A percentile compares a stretch with the other conserved stretches of the same genome.
Evolutionary conservation across 306 rosid genomes (phyloP).

Genomic region (Vigna radiata): DNA sequence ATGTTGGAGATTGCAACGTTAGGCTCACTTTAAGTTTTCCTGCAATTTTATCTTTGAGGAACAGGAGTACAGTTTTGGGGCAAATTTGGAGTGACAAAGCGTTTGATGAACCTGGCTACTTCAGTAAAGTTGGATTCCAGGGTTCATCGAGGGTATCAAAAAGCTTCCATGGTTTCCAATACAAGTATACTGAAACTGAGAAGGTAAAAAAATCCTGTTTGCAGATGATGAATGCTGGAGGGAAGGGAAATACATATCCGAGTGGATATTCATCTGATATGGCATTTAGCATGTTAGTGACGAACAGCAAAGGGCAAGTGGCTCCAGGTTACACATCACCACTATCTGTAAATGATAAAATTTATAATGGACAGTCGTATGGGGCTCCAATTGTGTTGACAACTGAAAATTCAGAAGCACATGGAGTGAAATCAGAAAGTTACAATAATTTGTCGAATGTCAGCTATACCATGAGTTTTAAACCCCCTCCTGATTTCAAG

Average conservation of each 20-base stretch:
- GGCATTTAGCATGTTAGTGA: slow-evolving; percentile 66
- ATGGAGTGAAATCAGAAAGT: slow-evolving; percentile 24
- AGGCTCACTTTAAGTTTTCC: slow-evolving; percentile 67
- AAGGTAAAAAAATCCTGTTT: slow-evolving; percentile 54
- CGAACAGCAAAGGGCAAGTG: slow-evolving; percentile 64
- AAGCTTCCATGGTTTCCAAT: slow-evolving; percentile 50
- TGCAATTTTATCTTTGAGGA: slow-evolving; percentile 60
- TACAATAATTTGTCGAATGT: slow-evolving; percentile 52
- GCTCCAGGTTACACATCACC: slow-evolving; percentile 72
- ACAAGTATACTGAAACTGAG: slow-evolving; percentile 64
- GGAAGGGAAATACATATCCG: slow-evolving; percentile 65
- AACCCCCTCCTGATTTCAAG: slow-evolving; percentile 51
- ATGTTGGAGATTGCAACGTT: slow-evolving; percentile 71
- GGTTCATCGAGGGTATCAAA: slow-evolving; percentile 46
- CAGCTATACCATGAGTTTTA: slow-evolving; percentile 69
- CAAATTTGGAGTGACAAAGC: slow-evolving; percentile 68
- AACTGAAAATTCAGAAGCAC: slow-evolving; percentile 23
- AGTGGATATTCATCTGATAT: slow-evolving; percentile 71
- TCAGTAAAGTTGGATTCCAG: slow-evolving; percentile 59
- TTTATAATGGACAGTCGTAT: slow-evolving; percentile 47
- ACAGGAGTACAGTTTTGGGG: slow-evolving; percentile 66
- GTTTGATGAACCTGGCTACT: slow-evolving; percentile 60
- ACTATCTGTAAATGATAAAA: slow-evolving; percentile 58
- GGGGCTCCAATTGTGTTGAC: slow-evolving; percentile 39
- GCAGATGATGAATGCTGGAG: slow-evolving; percentile 48